Evolutionary conservation across 2,329 filamentous ascomycete species (phyloP), one percentile per base, ranked within the genome.

Genomic region (Huntiella decipiens): DNA sequence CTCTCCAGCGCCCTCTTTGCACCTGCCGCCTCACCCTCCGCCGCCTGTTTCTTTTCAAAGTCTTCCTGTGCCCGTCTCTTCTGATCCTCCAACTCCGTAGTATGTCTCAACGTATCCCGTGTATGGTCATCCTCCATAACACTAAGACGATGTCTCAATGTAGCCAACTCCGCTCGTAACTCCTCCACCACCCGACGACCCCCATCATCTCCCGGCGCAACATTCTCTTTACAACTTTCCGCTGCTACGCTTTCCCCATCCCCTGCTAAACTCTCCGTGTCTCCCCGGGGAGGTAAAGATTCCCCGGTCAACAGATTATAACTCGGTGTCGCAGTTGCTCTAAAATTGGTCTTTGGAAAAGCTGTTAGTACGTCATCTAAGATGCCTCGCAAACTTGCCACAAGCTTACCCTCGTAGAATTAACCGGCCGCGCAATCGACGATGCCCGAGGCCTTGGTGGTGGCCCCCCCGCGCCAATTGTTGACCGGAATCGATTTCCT

Each of bases 41-140:
- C 74, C 0, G 65, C 63, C 51, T 79, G 73, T 38, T 71, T 70
- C 38, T 67, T 67, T 55, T 83, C 79, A 56, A 82, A 86, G 56
- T 94, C 87, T 6, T 83, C 79, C 55, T 95, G 86, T n/a, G 83
- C 81, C 51, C 80, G 82, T 41, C 78, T 70, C 53, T 83, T 78
- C 1, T 79, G 70, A 47, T 93, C 85, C 51, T 88, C 77, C 16
- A 94, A 61, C 55, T 94, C 88, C 54, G 83, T 82, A 52, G 85
- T 80, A 54, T 91, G 82, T 51, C 84, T 78, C 12, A 94, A 68
- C 7, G 76, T 70, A 41, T 77, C 67, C 55, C 95, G 73, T 48
- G 93, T 85, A 54, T 82, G 79, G 56, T 96, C 88, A 54, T 94
- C 84, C 55, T 88, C 87, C 45, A 83, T 66, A 13, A 82, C 88